These are phyloP conservation scores for Vitis cinerea DNA, from an alignment of 164 flowering plant species.

Conservation along the genomic window DNA sequence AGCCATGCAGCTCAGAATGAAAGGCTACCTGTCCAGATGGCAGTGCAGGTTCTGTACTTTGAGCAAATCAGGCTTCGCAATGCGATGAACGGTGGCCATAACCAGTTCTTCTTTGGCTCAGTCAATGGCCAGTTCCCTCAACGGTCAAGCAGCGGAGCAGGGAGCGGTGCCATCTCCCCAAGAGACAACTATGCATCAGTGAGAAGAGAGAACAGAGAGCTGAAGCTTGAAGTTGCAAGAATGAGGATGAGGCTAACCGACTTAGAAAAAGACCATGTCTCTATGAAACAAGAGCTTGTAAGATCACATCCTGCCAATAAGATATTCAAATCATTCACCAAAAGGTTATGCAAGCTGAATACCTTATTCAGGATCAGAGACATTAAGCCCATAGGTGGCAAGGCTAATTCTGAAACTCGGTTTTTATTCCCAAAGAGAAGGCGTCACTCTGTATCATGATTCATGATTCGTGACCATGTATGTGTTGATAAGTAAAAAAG, in stretches of 20 bases:
- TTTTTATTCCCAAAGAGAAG: constrained; percentile 70
- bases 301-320: constrained; percentile 67
- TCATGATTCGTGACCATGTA: background rate
- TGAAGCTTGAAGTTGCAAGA: constrained; percentile 92
- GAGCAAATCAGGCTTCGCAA: constrained; percentile 90
- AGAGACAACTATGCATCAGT: constrained; percentile 97
- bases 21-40: constrained; percentile 88
- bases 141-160: constrained; percentile 79
- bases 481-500: constrained; percentile 5
- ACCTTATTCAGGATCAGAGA: constrained; percentile 52
- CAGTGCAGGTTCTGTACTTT: constrained; percentile 91
- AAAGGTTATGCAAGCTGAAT: constrained; percentile 67
- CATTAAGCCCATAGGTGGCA: constrained; percentile 38
- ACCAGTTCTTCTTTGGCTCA: constrained; percentile 76
- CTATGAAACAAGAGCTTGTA: constrained; percentile 93
- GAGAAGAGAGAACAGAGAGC: constrained; percentile 92
- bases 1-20: constrained; percentile 99
- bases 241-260: constrained; percentile 99
- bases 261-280: constrained; percentile 90
- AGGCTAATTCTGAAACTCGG: constrained; percentile 55
- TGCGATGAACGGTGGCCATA: constrained; percentile 83
- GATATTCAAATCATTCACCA: constrained; percentile 72
- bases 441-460: constrained; percentile 64
- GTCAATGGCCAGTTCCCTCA: constrained; percentile 63
- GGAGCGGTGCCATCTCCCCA: constrained; percentile 94